These are phyloP conservation scores for Brassica hybrid DNA, from an alignment of 441 rosid species.

Conservation along the genomic window DNA sequence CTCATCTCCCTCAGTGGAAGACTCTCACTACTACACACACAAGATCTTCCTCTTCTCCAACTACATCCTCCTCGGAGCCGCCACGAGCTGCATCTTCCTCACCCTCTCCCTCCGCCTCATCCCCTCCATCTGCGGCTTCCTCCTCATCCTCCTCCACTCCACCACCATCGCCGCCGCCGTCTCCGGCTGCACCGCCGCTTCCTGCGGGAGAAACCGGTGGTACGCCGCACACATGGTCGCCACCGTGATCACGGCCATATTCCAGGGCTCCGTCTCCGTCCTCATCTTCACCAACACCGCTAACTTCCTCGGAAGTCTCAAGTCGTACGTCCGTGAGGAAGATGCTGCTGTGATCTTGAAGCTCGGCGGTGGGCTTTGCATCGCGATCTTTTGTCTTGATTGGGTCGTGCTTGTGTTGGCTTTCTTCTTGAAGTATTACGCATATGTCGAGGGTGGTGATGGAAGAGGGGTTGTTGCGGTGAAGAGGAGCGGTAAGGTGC, in stretches of 20 bases:
- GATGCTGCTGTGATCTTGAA: conserved; percentile 78
- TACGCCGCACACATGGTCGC: conserved; percentile 90
- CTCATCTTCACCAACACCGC: conserved; percentile 69
- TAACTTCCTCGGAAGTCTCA: conserved; percentile 62
- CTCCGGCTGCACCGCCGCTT: conserved; percentile 74
- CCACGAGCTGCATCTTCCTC: conserved; percentile 90
- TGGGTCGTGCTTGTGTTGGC: conserved; percentile 86
- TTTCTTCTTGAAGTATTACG: conserved; percentile 79
- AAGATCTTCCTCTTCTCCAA: conserved; percentile 77
- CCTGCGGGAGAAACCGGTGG: conserved; percentile 62
- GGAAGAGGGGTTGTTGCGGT: conserved; percentile 21
- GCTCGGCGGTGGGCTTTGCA: conserved; percentile 77
- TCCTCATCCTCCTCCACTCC: conserved; percentile 83
- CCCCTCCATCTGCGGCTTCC: conserved; percentile 83
- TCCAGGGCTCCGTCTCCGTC: conserved; percentile 87
- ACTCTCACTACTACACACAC: conserved; percentile 61
- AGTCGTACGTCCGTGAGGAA: conserved; percentile 82
- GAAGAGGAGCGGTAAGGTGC: conserved; percentile 51
- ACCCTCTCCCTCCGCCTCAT: conserved; percentile 83
- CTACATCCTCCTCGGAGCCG: conserved; percentile 90
- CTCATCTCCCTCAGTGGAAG: conserved; percentile 21
- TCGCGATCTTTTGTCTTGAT: conserved; percentile 78
- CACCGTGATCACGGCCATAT: conserved; percentile 77
- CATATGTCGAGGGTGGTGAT: conserved; percentile 60
- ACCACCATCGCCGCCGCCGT: conserved; percentile 75